Conservation (phyloP, 129 eudicot species). For the Pittosporum tobira region DNA sequence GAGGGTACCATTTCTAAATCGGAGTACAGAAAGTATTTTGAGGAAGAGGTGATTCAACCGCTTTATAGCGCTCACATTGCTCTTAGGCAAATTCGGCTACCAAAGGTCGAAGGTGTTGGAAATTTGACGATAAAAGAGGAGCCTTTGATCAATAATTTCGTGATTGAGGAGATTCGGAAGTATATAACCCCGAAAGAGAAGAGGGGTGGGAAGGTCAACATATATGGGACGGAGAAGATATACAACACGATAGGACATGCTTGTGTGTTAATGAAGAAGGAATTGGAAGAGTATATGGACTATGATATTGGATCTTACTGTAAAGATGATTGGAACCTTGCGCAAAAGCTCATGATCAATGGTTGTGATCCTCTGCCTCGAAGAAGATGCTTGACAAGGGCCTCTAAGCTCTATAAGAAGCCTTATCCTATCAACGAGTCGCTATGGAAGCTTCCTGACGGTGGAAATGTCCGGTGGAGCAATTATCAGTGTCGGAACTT, state of each 20-base stretch:
- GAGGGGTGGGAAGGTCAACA: conserved; percentile 54
- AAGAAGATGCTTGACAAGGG: conserved; percentile 86
- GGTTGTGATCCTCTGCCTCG: conserved; percentile 98
- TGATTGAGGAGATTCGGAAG: conserved; percentile 76
- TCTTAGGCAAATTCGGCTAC: conserved; percentile 82
- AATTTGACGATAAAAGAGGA: conserved; percentile 45
- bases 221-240: conserved; percentile 53
- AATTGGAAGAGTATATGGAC: conserved; percentile 86
- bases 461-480: conserved; percentile 84
- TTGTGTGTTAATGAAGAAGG: conserved; percentile 69
- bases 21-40: conserved; percentile 58
- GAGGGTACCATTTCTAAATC: conserved; percentile 38
- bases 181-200: conserved; percentile 83
- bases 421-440: conserved; percentile 85
- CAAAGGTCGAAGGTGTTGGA: conserved; percentile 33
- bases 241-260: conserved; percentile 87
- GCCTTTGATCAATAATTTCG: conserved; percentile 72
- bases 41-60: conserved; percentile 77
- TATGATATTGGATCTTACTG: conserved; percentile 91
- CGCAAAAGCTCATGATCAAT: conserved; percentile 70
- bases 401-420: conserved; percentile 70
- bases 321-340: conserved; percentile 88
- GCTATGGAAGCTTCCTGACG: conserved; percentile 77
- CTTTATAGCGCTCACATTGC: conserved; percentile 79
- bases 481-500: conserved; percentile 69